These are phyloP conservation scores for Beauveria australis DNA, from an alignment of 2,329 filamentous ascomycete genomes.

Conservation along the genomic window DNA sequence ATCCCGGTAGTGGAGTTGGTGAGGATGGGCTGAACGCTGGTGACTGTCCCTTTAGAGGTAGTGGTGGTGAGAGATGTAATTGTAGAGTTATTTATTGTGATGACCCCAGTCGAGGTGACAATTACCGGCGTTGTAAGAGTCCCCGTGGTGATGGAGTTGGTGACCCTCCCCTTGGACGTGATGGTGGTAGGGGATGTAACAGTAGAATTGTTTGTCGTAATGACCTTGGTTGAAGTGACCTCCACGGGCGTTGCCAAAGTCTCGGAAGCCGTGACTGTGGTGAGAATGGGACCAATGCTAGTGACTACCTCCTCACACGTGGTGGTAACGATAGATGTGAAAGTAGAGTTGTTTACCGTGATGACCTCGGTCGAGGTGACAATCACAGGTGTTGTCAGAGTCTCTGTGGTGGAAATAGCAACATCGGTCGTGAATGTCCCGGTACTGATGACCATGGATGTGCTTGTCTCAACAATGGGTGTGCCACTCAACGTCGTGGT, in stretches of 20 bases:
- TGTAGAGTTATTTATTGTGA: background rate
- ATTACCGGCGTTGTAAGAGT: too few relatives aligned
- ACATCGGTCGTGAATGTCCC: background rate
- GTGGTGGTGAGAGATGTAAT: background rate
- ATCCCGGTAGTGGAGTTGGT: too few relatives aligned
- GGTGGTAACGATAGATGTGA: background rate
- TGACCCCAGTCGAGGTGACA: too few relatives aligned
- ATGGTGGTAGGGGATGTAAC: background rate
- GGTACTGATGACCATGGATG: background rate
- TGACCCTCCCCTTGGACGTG: background rate
- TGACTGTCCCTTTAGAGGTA: background rate
- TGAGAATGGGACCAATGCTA: background rate
- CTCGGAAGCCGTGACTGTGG: background rate
- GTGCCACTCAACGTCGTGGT: background rate
- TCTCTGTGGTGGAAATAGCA: background rate
- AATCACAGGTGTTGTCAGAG: background rate
- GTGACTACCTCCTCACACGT: background rate
- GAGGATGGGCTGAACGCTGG: too few relatives aligned
- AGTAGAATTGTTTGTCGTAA: background rate
- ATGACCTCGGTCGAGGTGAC: background rate
- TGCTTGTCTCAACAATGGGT: background rate
- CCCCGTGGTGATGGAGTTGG: too few relatives aligned
- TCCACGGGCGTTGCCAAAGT: background rate
- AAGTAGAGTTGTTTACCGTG: background rate
- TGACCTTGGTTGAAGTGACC: background rate